These are phyloP conservation scores for Euclidium syriacum DNA, from an alignment of 345 rosid species.

Conservation along the genomic window DNA sequence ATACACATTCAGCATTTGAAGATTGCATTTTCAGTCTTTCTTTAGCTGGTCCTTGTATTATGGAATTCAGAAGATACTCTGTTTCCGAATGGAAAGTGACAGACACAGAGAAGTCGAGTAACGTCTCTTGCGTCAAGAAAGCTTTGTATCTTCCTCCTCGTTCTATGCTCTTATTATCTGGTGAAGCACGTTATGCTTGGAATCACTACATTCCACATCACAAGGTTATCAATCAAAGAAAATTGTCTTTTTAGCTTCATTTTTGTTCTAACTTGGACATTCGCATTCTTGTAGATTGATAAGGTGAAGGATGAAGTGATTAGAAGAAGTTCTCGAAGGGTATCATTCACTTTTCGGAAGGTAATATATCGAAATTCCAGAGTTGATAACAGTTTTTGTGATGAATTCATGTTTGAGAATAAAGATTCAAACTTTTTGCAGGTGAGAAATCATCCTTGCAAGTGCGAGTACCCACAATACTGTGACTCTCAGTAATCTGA, in stretches of 20 bases:
- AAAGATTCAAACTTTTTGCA: conserved; percentile 28
- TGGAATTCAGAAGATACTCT: conserved; percentile 87
- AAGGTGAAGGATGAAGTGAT: conserved; percentile 58
- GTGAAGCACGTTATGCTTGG: conserved; percentile 98
- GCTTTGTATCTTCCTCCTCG: conserved; percentile 87
- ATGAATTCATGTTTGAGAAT: background rate
- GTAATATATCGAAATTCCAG: conserved; percentile 26
- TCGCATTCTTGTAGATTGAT: conserved; percentile 53
- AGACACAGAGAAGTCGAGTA: conserved; percentile 33
- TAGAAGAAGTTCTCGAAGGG: conserved; percentile 70
- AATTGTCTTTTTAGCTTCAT: background rate
- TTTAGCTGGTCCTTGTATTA: conserved; percentile 92
- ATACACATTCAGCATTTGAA: conserved; percentile 95
- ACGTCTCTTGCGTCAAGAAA: conserved; percentile 40
- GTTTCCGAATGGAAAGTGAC: conserved; percentile 38
- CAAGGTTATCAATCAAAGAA: conserved; percentile 43
- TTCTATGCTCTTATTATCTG: conserved; percentile 79
- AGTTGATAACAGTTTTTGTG: background rate
- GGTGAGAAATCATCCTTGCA: conserved; percentile 72
- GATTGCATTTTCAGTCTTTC: conserved; percentile 91
- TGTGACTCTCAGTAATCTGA: conserved; percentile 66
- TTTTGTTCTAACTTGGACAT: background rate
- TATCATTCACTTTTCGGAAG: conserved; percentile 91
- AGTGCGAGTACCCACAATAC: conserved; percentile 64
- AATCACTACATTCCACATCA: conserved; percentile 97